phyloP scores from a whole-genome alignment of 2,329 filamentous ascomycete species.

The Tolypocladium tropicale region DNA sequence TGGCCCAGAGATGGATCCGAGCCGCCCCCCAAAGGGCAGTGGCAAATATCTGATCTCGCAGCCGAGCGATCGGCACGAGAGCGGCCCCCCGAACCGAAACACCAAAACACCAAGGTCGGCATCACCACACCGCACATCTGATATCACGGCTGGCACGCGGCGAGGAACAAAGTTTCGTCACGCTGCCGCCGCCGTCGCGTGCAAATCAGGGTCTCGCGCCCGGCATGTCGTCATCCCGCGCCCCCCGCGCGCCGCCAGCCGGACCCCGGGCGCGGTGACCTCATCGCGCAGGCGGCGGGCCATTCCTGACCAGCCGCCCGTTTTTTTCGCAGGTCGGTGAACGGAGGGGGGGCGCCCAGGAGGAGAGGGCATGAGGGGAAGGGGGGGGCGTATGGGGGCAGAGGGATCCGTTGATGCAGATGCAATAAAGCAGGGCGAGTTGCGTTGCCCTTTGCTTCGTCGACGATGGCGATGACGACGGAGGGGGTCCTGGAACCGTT shows the following conservation, averaged over 20 bases:
- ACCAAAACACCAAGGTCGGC: not conserved
- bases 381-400: not conserved
- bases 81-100: too few species aligned
- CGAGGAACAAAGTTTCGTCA: not conserved
- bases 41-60: not conserved
- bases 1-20: too few species aligned
- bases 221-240: not conserved
- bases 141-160: not conserved
- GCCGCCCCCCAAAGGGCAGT: too few species aligned
- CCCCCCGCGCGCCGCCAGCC: not conserved
- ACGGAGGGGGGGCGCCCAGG: not conserved
- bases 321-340: not conserved
- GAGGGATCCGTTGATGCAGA: not conserved
- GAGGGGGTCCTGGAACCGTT: not conserved
- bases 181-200: not conserved
- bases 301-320: not conserved
- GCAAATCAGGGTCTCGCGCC: not conserved
- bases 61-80: not conserved
- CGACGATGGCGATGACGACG: not conserved
- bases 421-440: not conserved
- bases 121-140: not conserved
- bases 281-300: constrained; percentile 12
- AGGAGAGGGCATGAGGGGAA: not conserved
- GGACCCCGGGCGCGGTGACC: constrained; percentile 10
- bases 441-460: too few species aligned